Evolutionary conservation across 2,329 filamentous ascomycete genomes (phyloP), one percentile per base, ranked within the genome.

Genomic region (Aspergillus tamarii): DNA sequence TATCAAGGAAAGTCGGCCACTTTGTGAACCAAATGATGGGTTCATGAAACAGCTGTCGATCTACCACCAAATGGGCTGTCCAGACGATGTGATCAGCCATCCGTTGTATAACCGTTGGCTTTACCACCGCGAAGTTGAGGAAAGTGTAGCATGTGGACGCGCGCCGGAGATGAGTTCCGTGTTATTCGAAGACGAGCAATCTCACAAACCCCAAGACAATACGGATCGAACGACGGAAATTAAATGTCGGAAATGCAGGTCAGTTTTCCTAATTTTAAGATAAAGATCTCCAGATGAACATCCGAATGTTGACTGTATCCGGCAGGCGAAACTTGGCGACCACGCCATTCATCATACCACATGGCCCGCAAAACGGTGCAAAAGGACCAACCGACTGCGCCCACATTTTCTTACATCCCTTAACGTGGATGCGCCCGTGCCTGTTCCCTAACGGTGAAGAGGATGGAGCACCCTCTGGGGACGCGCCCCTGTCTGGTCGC

Each of bases 361-460:
- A 96, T 77, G 76, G 81, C 69, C 70, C 77, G 65, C 58, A 69
- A 59, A 64, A 65, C 28, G 65, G 62, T 45, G 61, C 64, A 59
- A 75, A 71, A 66, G 65, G 64, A 21, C 53, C 61, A 30, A 70
- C 74, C 19, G 75, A 81, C 39, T 99, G 95, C 73, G 90, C 91
- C 23, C 94, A 98, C 77, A 87, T 94, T 76, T 98, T 97, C 78
- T 80, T 98, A 67, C 93, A 98, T 73, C 93, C 95, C 0, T 83
- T 99, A 39, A 92, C 92, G 16, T 99, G 95, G 95, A 99, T 99
- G 95, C 88, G 91, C 8, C 83, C 89, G 1, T 89, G 90, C 72
- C 87, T 99, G n/a, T 80, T 79, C 61, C 79, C 79, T 6, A 63
- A 72, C 12, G 64, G 65, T 4, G 61, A 62, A 11, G 62, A 67